Percentiles rank a stretch among this genome's conserved stretches.
Conservation (phyloP, 148 eudicot genomes). For the Camellia granthamiana region DNA sequence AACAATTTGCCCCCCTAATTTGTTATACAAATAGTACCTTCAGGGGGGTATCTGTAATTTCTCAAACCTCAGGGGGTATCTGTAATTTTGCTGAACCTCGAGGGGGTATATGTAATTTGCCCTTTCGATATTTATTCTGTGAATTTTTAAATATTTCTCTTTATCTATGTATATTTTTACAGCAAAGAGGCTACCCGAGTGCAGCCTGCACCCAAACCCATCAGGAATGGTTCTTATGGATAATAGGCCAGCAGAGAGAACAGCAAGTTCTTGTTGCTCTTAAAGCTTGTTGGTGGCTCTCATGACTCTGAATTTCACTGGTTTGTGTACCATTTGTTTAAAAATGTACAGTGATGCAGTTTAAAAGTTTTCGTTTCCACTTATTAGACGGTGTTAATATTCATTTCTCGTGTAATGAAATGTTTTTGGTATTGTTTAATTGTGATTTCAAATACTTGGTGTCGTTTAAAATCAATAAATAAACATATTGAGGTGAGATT, state of each 20-base stretch:
- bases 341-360: constrained; percentile 12
- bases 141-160: background rate
- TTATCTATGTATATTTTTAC: constrained; percentile 7
- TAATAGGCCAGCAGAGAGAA: constrained; percentile 24
- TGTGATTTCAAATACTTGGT: background rate
- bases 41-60: too few relatives aligned
- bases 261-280: constrained; percentile 31
- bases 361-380: background rate
- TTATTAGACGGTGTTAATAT: constrained; percentile 9
- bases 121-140: background rate
- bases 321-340: background rate
- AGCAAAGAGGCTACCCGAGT: constrained; percentile 43
- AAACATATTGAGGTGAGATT: too few relatives aligned
- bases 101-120: too few relatives aligned
- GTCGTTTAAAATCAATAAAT: background rate
- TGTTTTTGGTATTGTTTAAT: constrained; percentile 4
- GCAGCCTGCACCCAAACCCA: constrained; percentile 35
- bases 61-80: too few relatives aligned
- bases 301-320: background rate
- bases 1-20: too few relatives aligned
- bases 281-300: constrained; percentile 5
- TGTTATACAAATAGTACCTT: too few relatives aligned
- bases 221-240: constrained; percentile 50
- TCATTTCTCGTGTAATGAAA: background rate
- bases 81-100: too few relatives aligned